Evolutionary conservation across 345 rosid genomes (phyloP).

Genomic region (Excoecaria cochinchinensis): DNA sequence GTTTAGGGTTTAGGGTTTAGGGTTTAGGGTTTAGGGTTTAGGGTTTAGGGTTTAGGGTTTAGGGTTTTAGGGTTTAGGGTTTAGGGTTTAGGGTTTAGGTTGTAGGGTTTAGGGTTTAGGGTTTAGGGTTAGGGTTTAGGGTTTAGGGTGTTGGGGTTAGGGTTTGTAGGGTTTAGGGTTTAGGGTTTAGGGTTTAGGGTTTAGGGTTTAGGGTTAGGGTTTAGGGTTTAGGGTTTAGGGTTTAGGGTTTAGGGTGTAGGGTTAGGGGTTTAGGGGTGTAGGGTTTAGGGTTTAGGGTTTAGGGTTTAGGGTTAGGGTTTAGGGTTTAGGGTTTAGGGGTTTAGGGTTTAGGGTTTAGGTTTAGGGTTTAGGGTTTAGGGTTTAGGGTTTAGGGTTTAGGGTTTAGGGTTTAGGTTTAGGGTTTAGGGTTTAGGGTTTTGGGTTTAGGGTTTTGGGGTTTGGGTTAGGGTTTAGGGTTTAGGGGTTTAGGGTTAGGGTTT

Average conservation of each 20-base stretch:
- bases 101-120: constrained; percentile 17
- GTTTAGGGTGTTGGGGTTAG: constrained; percentile 23
- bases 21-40: constrained; percentile 4
- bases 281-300: constrained; percentile 17
- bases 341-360: constrained; percentile 8
- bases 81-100: constrained; percentile 12
- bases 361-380: constrained; percentile 1
- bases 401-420: constrained; percentile 8
- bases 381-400: constrained; percentile 16
- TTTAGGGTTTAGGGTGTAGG: constrained; percentile 22
- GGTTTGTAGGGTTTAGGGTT: constrained; percentile 18
- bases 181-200: constrained; percentile 18
- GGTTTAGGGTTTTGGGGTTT: constrained; percentile 12
- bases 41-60: constrained; percentile 13
- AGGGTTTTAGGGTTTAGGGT: constrained; percentile 10
- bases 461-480: constrained; percentile 24
- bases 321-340: constrained; percentile 11
- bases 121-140: constrained; percentile 30
- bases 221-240: constrained; percentile 20
- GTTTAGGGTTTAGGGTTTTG: constrained; percentile 3
- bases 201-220: constrained; percentile 23
- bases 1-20: constrained; percentile 1
- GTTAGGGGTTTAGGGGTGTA: constrained; percentile 22
- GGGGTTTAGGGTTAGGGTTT: constrained; percentile 25
- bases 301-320: constrained; percentile 25